These are phyloP conservation scores for Aspergillus kassunensis DNA, from an alignment of 495 filamentous ascomycete species.

Conservation along the genomic window DNA sequence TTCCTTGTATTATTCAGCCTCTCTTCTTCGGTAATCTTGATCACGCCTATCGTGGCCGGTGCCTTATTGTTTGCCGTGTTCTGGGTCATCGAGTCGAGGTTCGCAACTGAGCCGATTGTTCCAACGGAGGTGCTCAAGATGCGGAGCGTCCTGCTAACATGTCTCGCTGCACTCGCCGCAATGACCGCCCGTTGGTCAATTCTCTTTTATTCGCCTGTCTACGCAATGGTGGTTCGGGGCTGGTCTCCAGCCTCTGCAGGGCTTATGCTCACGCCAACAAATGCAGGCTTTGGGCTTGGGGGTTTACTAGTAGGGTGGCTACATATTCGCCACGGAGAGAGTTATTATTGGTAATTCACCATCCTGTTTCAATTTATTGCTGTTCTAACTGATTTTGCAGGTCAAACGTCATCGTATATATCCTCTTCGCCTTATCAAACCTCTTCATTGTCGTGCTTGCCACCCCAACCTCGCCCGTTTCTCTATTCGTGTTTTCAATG, in stretches of 20 bases:
- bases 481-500: constrained; percentile 48
- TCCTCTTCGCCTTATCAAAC: constrained; percentile 50
- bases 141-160: constrained; percentile 62
- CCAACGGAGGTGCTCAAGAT: constrained; percentile 60
- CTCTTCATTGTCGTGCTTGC: constrained; percentile 47
- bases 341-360: constrained; percentile 53
- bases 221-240: constrained; percentile 64
- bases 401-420: constrained; percentile 50
- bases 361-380: not conserved
- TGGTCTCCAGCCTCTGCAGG: constrained; percentile 64
- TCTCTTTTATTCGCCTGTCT: constrained; percentile 74
- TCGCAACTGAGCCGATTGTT: constrained; percentile 63
- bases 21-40: constrained; percentile 51
- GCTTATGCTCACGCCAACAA: constrained; percentile 70
- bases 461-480: constrained; percentile 39
- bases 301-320: constrained; percentile 64
- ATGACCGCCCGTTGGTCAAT: constrained; percentile 75
- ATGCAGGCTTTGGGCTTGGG: constrained; percentile 67
- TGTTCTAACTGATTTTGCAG: constrained; percentile 19
- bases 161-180: constrained; percentile 61
- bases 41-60: constrained; percentile 55
- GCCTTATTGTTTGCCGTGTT: constrained; percentile 51
- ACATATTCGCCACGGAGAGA: constrained; percentile 63
- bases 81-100: constrained; percentile 53
- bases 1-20: constrained; percentile 65